These are phyloP conservation scores for Amanita rimosa DNA, from an alignment of 768 basidiomycete species.

Conservation along the genomic window DNA sequence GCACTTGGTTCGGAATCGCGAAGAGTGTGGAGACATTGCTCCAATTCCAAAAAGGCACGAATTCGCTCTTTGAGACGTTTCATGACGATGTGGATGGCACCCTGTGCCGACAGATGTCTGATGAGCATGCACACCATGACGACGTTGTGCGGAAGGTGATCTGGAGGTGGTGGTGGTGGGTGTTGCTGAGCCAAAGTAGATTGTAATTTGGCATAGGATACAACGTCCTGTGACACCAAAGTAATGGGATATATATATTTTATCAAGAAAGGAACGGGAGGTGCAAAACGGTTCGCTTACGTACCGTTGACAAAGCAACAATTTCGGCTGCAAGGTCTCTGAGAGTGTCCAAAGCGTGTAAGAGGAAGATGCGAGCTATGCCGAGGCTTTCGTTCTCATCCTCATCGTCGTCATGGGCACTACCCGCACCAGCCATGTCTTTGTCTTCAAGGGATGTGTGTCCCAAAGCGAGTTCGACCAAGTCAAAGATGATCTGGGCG, in stretches of 20 bases:
- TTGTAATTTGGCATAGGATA: conserved; percentile 40
- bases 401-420: conserved; percentile 3
- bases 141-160: conserved; percentile 28
- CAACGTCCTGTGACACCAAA: conserved; percentile 35
- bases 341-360: conserved; percentile 18
- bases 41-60: conserved; percentile 20
- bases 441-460: conserved; percentile 5
- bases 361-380: neutral
- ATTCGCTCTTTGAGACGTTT: conserved; percentile 26
- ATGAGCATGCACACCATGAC: conserved; percentile 37
- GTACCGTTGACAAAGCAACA: conserved; percentile 42
- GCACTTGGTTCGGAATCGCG: conserved; percentile 9
- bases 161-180: conserved; percentile 6
- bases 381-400: conserved; percentile 10
- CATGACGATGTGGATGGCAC: conserved; percentile 32
- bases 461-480: conserved; percentile 33
- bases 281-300: conserved; percentile 4
- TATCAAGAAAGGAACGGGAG: too few relatives aligned
- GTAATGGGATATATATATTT: neutral
- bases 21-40: conserved; percentile 12
- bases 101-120: conserved; percentile 33
- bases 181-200: conserved; percentile 13
- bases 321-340: conserved; percentile 34
- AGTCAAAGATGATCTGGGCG: conserved; percentile 33
- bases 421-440: neutral